Evolutionary conservation across 2,329 filamentous ascomycete species (phyloP).

Genomic region (Sclerotinia minor): DNA sequence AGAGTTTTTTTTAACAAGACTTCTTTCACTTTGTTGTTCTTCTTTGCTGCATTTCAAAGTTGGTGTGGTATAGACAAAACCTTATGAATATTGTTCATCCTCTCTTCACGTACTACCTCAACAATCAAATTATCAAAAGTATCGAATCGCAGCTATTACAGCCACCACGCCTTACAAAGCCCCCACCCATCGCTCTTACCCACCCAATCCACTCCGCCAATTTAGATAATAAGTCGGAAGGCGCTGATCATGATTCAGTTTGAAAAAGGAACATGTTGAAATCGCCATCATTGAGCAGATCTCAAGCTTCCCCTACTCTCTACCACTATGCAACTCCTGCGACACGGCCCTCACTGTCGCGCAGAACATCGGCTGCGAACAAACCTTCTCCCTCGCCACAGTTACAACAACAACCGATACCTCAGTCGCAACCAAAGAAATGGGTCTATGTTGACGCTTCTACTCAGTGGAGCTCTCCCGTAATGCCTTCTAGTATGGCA

Average conservation of each 20-base stretch:
- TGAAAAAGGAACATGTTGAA: slow-evolving; percentile 39
- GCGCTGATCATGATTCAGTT: slow-evolving; percentile 31
- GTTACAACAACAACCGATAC: slow-evolving; percentile 24
- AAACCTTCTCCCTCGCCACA: slow-evolving; percentile 27
- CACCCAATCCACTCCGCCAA: slow-evolving; percentile 23
- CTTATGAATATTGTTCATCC: background rate
- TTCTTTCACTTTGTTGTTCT: background rate
- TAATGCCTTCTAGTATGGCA: slow-evolving; percentile 33
- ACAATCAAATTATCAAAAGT: slow-evolving; percentile 3
- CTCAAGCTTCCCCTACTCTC: slow-evolving; percentile 36
- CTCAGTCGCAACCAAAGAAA: slow-evolving; percentile 29
- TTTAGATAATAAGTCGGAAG: slow-evolving; percentile 13
- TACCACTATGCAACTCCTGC: slow-evolving; percentile 39
- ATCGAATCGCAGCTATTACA: slow-evolving; percentile 16
- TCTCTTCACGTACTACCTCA: background rate
- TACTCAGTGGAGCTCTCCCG: slow-evolving; percentile 40
- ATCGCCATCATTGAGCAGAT: slow-evolving; percentile 35
- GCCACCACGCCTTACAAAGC: slow-evolving; percentile 8
- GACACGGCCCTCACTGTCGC: slow-evolving; percentile 34
- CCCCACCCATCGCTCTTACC: slow-evolving; percentile 21
- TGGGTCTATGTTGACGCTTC: slow-evolving; percentile 36
- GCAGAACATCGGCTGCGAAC: slow-evolving; percentile 33
- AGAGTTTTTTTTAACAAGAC: background rate
- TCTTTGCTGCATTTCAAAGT: background rate
- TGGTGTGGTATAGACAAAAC: background rate